Evolutionary conservation across 208 protist species (phyloP).

Genomic region (Crithidia expoeki): DNA sequence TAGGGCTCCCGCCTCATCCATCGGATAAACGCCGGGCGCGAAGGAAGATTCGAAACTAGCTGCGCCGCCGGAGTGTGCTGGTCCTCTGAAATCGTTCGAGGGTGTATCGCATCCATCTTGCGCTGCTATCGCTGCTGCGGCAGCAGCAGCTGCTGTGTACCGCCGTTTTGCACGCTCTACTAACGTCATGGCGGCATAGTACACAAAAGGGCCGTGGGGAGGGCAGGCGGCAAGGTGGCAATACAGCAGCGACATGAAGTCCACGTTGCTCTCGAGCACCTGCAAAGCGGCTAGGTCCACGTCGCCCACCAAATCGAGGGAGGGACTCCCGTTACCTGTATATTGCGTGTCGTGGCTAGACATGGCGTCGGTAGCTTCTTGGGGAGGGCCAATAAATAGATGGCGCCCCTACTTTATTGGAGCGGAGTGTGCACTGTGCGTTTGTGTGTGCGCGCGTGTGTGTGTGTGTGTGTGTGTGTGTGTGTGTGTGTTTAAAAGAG

Average conservation of each 20-base stretch:
- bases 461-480: too few relatives aligned
- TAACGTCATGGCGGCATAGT: slow-evolving; percentile 74
- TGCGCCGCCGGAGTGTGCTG: too few relatives aligned
- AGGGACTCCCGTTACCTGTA: neutral
- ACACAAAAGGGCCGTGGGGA: slow-evolving; percentile 71
- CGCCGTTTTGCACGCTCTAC: slow-evolving; percentile 52
- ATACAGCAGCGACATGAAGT: slow-evolving; percentile 78
- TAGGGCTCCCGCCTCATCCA: slow-evolving; percentile 11
- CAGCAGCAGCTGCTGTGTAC: slow-evolving; percentile 12
- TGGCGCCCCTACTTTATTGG: too few relatives aligned
- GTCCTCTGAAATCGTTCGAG: too few relatives aligned
- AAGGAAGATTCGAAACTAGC: too few relatives aligned
- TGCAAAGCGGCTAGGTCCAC: slow-evolving; percentile 22
- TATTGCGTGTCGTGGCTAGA: slow-evolving; percentile 3
- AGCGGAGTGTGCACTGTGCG: too few relatives aligned
- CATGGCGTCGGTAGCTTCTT: neutral
- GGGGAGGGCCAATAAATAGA: too few relatives aligned
- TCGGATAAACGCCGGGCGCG: slow-evolving; percentile 7
- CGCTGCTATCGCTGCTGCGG: neutral
- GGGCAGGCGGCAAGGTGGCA: slow-evolving; percentile 70
- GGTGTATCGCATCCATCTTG: too few relatives aligned
- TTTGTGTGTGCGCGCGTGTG: too few relatives aligned
- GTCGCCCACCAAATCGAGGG: slow-evolving; percentile 12
- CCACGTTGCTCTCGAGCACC: slow-evolving; percentile 49
- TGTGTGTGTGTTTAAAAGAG: too few relatives aligned